Evolutionary conservation across 352 stramenopile genomes (phyloP).

Genomic region (Globisporangium lucens): DNA sequence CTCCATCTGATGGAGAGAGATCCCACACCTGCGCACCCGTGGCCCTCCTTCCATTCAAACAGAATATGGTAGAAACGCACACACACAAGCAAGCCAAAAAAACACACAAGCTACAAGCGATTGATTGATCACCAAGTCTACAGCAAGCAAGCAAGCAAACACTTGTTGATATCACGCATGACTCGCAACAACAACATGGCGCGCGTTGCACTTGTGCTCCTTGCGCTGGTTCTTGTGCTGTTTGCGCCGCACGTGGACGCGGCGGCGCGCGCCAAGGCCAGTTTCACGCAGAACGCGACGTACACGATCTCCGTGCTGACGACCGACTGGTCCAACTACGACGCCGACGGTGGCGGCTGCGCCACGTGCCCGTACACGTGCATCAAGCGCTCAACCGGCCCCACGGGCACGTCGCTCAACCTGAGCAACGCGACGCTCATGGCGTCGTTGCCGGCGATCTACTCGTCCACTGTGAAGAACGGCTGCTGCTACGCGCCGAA

Average conservation of each 20-base stretch:
- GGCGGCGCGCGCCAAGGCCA: slow-evolving; percentile 22
- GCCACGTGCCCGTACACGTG: slow-evolving; percentile 86
- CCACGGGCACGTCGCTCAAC: slow-evolving; percentile 75
- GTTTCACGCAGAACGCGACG: slow-evolving; percentile 62
- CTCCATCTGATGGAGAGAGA: not conserved
- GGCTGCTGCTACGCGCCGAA: slow-evolving; percentile 71
- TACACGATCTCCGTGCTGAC: slow-evolving; percentile 68
- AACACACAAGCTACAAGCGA: not conserved
- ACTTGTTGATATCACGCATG: not conserved
- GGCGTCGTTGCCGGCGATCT: slow-evolving; percentile 63
- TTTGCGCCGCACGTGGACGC: slow-evolving; percentile 7
- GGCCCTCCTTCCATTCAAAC: not conserved
- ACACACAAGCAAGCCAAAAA: not conserved
- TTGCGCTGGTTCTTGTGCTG: not conserved
- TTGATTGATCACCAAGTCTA: not conserved
- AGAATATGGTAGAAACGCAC: not conserved
- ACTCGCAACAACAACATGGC: not conserved
- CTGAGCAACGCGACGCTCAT: slow-evolving; percentile 65
- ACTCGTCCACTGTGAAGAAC: slow-evolving; percentile 55
- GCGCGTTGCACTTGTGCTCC: not conserved
- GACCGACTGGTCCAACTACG: slow-evolving; percentile 82
- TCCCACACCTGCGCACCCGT: not conserved
- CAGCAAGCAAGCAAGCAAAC: not conserved
- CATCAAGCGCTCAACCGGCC: slow-evolving; percentile 58
- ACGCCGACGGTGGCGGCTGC: slow-evolving; percentile 56